Evolutionary conservation across 306 rosid species (phyloP).

Genomic region (Acacia acuminata): DNA sequence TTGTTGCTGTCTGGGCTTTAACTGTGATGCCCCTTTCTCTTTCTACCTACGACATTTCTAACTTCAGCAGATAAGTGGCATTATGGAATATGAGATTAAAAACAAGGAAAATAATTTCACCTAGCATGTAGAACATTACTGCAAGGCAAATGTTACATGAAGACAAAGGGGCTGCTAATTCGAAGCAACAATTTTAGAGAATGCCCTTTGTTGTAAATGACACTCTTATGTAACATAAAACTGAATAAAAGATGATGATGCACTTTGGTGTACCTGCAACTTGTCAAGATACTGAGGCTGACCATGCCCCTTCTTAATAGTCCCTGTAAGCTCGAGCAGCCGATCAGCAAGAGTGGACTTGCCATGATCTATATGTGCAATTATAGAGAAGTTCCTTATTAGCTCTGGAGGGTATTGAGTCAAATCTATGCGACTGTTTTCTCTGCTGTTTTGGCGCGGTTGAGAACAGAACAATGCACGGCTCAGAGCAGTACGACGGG

Average conservation of each 20-base stretch:
- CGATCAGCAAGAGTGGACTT: constrained; percentile 88
- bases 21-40: constrained; percentile 96
- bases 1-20: constrained; percentile 96
- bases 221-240: not conserved
- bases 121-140: not conserved
- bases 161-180: not conserved
- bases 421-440: constrained; percentile 56
- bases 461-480: constrained; percentile 57
- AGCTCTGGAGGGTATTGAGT: constrained; percentile 66
- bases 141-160: not conserved
- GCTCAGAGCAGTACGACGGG: constrained; percentile 37
- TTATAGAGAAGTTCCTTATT: constrained; percentile 81
- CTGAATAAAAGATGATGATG: not conserved
- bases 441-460: constrained; percentile 53
- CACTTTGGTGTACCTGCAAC: constrained; percentile 58
- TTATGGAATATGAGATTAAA: not conserved
- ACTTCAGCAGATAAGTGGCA: constrained; percentile 26
- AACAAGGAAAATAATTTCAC: constrained; percentile 19
- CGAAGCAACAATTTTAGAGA: constrained; percentile 1
- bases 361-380: constrained; percentile 82
- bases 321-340: constrained; percentile 89
- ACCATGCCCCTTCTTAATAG: constrained; percentile 90
- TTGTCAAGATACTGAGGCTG: constrained; percentile 92
- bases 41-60: constrained; percentile 66
- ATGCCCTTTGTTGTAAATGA: constrained; percentile 4